Conservation (phyloP, 306 rosid genomes). For the Astragalus glycyphyllos region DNA sequence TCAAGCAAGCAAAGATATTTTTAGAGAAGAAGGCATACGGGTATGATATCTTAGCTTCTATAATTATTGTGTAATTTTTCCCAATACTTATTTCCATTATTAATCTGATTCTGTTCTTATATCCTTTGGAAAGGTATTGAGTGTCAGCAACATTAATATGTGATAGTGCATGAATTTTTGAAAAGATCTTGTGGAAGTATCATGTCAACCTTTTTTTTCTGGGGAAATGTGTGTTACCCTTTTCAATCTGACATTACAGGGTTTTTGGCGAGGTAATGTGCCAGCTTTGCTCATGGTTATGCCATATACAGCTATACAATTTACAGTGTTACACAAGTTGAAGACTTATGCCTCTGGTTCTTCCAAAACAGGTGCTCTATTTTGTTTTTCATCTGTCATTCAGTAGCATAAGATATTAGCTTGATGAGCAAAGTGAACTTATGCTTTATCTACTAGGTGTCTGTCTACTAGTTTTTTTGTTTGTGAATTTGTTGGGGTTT, state of each 20-base stretch:
- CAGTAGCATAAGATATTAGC: slow-evolving; percentile 21
- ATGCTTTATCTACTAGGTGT: slow-evolving; percentile 18
- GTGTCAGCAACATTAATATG: slow-evolving; percentile 18
- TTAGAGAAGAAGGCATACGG: slow-evolving; percentile 92
- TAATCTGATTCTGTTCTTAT: slow-evolving; percentile 6
- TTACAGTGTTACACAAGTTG: slow-evolving; percentile 79
- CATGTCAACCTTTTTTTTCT: not conserved
- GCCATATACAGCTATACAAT: slow-evolving; percentile 96
- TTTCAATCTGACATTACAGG: slow-evolving; percentile 54
- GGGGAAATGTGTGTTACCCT: not conserved
- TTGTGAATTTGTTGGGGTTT: slow-evolving; percentile 18
- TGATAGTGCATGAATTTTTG: slow-evolving; percentile 21
- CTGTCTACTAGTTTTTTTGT: not conserved
- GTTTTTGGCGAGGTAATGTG: slow-evolving; percentile 99
- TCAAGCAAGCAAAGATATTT: slow-evolving; percentile 89
- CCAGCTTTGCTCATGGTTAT: slow-evolving; percentile 98
- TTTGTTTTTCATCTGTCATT: slow-evolving; percentile 32
- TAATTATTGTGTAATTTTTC: slow-evolving; percentile 5
- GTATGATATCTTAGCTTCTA: slow-evolving; percentile 52
- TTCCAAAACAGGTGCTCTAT: slow-evolving; percentile 70
- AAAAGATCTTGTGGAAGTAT: not conserved
- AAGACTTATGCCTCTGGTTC: slow-evolving; percentile 89
- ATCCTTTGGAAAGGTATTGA: slow-evolving; percentile 16
- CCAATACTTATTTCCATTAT: slow-evolving; percentile 10
- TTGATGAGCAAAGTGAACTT: slow-evolving; percentile 22